Evolutionary conservation across 2,329 filamentous ascomycete genomes (phyloP), one percentile per base, ranked within the genome.

Genomic region (Capronia epimyces): DNA sequence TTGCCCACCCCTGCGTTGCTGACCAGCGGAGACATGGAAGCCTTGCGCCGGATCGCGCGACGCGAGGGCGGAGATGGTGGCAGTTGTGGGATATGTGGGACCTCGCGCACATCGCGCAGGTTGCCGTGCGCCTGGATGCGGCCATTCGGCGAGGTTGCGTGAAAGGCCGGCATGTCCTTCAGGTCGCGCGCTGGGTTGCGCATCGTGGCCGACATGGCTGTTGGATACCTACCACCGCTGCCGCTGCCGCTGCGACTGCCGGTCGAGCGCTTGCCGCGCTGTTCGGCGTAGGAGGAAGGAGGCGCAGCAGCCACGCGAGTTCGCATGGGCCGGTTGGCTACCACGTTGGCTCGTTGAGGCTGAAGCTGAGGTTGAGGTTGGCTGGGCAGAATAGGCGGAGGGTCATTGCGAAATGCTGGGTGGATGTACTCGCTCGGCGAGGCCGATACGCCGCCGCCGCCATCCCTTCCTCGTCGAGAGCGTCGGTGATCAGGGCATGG

Each of bases 151-250:
- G 29, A 29, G 9, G 31, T 20, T 20, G 12, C 21, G 6, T 20
- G 6, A 2, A 29, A 40, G 10, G 20, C 37, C 6, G 49, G 53
- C 53, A 52, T 56, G 43, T 43, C 12, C 22, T 27, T 9, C 31
- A 52, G 39, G 22, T 55, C 52, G 10, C 31, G 34, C 12, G 48
- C 46, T 24, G 36, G 27, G 36, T 50, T 48, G 43, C 40, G 39
- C 9, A 46, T 31, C 2, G 36, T 46, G 18, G 41, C 53, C 13
- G 37, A 42, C 31, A 44, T 50, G n/a, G 48, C 21, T 39, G 52
- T 24, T 24, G 43, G 36, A 13, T 29, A 40, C 20, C 32, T 42
- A 12, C 12, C 31, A 15, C 20, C 8, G 25, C 32, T 42, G 13
- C 12, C 31, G 20, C 20, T 13, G 13, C 25, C 21, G 12, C 40